Percentiles rank a stretch among this genome's conserved stretches.
Evolutionary conservation across 345 rosid species (phyloP).

Genomic region (Litchi chinensis): DNA sequence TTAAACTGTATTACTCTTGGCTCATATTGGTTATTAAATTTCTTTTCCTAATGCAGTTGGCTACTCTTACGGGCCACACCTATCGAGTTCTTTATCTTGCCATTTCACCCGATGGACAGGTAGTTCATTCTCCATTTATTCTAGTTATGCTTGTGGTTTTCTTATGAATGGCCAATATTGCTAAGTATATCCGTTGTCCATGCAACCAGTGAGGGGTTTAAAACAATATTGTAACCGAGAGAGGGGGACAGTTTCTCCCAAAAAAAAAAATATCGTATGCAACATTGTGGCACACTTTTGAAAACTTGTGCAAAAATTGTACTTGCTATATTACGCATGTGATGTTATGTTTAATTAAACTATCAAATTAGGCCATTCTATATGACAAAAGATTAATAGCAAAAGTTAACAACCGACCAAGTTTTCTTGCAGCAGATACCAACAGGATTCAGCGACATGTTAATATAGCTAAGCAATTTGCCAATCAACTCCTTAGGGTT

Average conservation of each 20-base stretch:
- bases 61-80: conserved; percentile 94
- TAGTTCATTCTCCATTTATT: conserved; percentile 26
- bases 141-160: background rate
- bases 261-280: background rate
- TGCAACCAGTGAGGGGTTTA: background rate
- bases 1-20: background rate
- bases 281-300: background rate
- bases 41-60: conserved; percentile 61
- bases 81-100: conserved; percentile 97
- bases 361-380: background rate
- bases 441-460: background rate
- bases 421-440: background rate
- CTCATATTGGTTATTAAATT: conserved; percentile 1
- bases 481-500: background rate
- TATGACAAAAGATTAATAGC: background rate
- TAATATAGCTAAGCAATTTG: background rate
- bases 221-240: background rate
- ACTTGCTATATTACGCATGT: background rate
- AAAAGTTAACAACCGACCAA: background rate
- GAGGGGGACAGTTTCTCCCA: background rate
- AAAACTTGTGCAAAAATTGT: background rate
- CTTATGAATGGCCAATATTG: background rate
- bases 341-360: background rate
- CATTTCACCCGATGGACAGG: conserved; percentile 99
- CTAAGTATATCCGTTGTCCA: background rate